These are phyloP conservation scores for Ambrosia hybrid DNA, from an alignment of 140 eudicot genomes.

Conservation along the genomic window DNA sequence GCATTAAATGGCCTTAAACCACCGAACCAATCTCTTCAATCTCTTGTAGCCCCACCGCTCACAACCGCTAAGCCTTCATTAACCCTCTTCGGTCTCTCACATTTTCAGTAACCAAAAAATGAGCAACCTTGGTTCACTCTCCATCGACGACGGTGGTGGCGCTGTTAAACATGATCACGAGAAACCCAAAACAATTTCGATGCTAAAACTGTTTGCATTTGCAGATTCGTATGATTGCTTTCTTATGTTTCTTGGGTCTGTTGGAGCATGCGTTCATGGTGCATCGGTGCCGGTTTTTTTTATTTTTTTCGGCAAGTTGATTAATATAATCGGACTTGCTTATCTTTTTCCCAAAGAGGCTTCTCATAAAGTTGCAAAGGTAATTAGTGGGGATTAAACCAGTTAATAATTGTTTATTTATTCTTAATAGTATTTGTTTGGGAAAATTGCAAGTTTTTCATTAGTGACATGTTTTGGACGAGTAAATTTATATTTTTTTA, in stretches of 20 bases:
- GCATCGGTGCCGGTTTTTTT: constrained; percentile 97
- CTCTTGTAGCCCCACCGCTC: constrained; percentile 24
- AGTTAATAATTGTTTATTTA: background rate
- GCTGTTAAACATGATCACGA: background rate
- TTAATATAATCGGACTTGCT: constrained; percentile 82
- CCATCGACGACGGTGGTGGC: constrained; percentile 22
- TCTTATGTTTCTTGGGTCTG: constrained; percentile 73
- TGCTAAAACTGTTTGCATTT: constrained; percentile 63
- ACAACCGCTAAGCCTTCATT: constrained; percentile 15
- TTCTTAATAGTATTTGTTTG: background rate
- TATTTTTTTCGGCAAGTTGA: constrained; percentile 88
- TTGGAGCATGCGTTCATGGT: constrained; percentile 88
- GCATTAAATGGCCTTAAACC: constrained; percentile 44
- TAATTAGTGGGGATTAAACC: constrained; percentile 6
- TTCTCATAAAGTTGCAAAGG: constrained; percentile 94
- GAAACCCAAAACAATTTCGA: constrained; percentile 41
- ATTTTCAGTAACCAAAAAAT: background rate
- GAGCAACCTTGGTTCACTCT: constrained; percentile 23
- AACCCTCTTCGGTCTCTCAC: constrained; percentile 7
- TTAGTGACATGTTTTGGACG: background rate
- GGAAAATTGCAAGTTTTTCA: background rate
- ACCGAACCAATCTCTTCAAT: constrained; percentile 31
- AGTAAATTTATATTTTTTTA: no score
- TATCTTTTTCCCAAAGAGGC: constrained; percentile 88
- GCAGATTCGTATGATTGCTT: constrained; percentile 80